Base-by-base conservation (phyloP, 148 eudicot species). In the Nepenthes gracilis region DNA sequence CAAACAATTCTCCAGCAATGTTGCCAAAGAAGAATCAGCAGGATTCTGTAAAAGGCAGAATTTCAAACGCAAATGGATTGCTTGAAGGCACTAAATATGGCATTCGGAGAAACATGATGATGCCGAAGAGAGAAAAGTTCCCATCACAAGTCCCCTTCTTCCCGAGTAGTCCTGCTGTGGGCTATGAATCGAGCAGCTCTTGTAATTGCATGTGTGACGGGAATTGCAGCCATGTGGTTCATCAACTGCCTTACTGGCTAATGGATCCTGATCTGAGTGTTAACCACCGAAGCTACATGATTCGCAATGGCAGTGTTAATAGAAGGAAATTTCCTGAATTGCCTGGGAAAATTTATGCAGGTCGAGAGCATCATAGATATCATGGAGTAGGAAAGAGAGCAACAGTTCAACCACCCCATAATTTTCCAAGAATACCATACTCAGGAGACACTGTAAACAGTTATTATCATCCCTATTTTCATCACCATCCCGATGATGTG, bases 381-480 rank as follows among this genome's bases (percentile, higher is more conserved):
- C 13, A 49, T 35, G 70, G 72, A 23, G 23, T 23, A 40, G 62
- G 54, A 61, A 60, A 69, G 65, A 74, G 61, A 52, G 67, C 66
- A 9, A 70, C 23, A 59, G 47, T 73, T 50, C 47, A 60, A 65
- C 23, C 23, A 78, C 61, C 75, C 15, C 69, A 68, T 33, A 72
- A 64, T 45, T 34, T 53, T 54, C 53, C 77, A 11, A 73, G 66
- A 69, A 55, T 67, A 58, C 81, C 75, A 54, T 85, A 79, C 53
- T 81, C 95, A 0, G 84, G 80, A 11, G 95, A 79, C 57, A 60
- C 80, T 38, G 38, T 72, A 35, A 60, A 61, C 47, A 60, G 65
- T 14, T 32, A 6, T 56, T 74, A 60, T 53, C 53, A 67, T 63
- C 59, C 75, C 36, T 80, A 80, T 64, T 67, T 70, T 57, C 78